phyloP scores from a whole-genome alignment of 2,329 filamentous ascomycete genomes.

The Chrysoporthe cubensis region DNA sequence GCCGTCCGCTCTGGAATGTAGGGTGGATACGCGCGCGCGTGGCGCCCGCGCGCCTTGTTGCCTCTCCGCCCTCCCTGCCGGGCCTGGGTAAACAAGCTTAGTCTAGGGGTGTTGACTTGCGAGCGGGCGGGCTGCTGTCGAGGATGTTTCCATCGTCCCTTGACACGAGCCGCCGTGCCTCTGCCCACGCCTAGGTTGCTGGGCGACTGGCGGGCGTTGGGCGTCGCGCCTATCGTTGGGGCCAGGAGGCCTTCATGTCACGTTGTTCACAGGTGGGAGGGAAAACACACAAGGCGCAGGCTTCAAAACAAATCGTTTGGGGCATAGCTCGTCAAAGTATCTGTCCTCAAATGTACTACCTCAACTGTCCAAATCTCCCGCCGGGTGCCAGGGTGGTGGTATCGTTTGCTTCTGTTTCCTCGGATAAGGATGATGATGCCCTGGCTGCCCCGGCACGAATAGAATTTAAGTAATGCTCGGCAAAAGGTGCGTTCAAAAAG shows the following conservation, averaged over 20 bases:
- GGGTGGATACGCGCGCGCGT: too few species aligned
- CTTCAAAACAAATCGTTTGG: slow-evolving; percentile 3
- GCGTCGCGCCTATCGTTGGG: neutral
- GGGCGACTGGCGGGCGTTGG: neutral
- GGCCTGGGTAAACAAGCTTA: neutral
- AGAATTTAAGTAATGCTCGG: neutral
- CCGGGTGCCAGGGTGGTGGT: neutral
- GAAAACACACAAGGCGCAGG: neutral
- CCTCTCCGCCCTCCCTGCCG: too few species aligned
- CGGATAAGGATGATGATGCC: neutral
- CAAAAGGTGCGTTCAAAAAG: neutral
- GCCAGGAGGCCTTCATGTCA: neutral
- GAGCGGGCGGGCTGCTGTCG: too few species aligned
- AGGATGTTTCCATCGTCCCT: too few species aligned
- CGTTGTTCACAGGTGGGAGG: neutral
- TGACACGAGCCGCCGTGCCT: too few species aligned
- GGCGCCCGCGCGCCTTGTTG: too few species aligned
- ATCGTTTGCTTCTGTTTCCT: neutral
- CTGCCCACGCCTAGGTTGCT: neutral
- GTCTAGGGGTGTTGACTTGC: too few species aligned
- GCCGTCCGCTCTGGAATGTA: too few species aligned
- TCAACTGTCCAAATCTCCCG: neutral
- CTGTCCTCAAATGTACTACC: neutral
- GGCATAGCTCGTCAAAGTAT: slow-evolving; percentile 19
- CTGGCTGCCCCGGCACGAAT: slow-evolving; percentile 1